Evolutionary conservation across 768 basidiomycete species (phyloP), one percentile per base, ranked within the genome.

Genomic region (Hortiboletus campestris): DNA sequence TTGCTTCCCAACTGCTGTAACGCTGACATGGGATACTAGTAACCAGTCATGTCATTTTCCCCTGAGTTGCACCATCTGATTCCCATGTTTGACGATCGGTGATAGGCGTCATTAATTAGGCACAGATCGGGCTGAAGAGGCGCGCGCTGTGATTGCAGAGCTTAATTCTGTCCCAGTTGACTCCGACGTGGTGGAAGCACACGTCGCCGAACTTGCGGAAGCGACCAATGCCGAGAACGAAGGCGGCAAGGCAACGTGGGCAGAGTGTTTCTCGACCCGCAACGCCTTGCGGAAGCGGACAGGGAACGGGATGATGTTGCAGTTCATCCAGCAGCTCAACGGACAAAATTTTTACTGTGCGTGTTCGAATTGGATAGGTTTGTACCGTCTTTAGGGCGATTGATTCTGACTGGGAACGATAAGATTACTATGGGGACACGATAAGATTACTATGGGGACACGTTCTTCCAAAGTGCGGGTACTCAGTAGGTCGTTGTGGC

Each of bases 381-480:
- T 25, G 2, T 2, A 25, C 4, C 25, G 25, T 25, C 25, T 6
- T 34, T 34, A 34, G 1, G 13, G 29, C 39, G 32, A 34, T 6
- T 20, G 10, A 2, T 25, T n/a, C 36, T 59, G 31, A 49, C 32
- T 11, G 20, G 25, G 8, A n/a, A 43, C 13, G 38, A 17, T 19
- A 31, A 59, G 57, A 59, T 49, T 60, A 59, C 43, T 59, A 59
- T 20, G 58, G 58, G 28, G 58, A 59, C 25, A 59, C 58, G 39
- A 28, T n/a, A 32, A 59, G 58, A 60, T 49, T 60, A 60, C 44
- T 60, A 59, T n/a, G 58, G 58, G 20, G 58, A 59, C 25, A 59
- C 58, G 35, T 59, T 59, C 44, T 60, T 59, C 47, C 58, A 86
- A 68, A 84, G 81, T 54, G 84, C 88, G 11, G 85, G 86, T 36